A percentile compares a stretch with the other conserved stretches of the same genome.
phyloP scores from a whole-genome alignment of 1,284 basidiomycete species.

The Leccinum griseonigrum region DNA sequence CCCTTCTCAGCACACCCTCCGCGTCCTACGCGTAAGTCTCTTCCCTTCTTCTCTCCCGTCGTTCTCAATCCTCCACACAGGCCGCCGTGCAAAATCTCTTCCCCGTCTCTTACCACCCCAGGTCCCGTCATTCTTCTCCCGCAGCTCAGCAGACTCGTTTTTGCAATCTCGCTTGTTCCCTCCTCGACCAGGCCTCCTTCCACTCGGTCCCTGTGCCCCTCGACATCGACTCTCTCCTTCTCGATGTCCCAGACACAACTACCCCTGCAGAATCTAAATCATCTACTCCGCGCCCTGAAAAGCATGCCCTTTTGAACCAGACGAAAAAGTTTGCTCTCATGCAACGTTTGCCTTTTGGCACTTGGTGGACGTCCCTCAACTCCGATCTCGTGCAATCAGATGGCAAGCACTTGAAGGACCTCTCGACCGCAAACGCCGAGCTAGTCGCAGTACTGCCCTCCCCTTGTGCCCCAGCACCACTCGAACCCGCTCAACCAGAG shows the following conservation, averaged over 20 bases:
- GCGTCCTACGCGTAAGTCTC: conserved; percentile 47
- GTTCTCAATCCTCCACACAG: conserved; percentile 30
- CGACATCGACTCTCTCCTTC: conserved; percentile 45
- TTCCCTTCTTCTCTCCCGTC: conserved; percentile 12
- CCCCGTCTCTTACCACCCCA: conserved; percentile 64
- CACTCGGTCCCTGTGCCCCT: conserved; percentile 45
- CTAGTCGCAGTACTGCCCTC: conserved; percentile 70
- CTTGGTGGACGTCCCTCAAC: conserved; percentile 75
- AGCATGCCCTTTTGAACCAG: conserved; percentile 25
- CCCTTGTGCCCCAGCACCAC: conserved; percentile 40
- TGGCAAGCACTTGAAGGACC: conserved; percentile 43
- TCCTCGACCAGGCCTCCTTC: conserved; percentile 66
- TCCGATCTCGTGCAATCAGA: conserved; percentile 40
- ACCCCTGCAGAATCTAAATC: conserved; percentile 27
- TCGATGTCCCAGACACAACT: conserved; percentile 26
- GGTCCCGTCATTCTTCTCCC: conserved; percentile 56
- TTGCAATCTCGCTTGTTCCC: conserved; percentile 66
- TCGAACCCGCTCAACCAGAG: conserved; percentile 16
- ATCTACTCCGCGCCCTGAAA: conserved; percentile 22
- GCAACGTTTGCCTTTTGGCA: conserved; percentile 69
- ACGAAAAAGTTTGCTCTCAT: conserved; percentile 66
- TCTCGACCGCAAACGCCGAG: conserved; percentile 66
- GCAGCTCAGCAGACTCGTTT: conserved; percentile 69
- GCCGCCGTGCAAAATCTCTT: conserved; percentile 63
- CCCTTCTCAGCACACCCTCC: conserved; percentile 50